These are phyloP conservation scores for Ogataea pignaliae DNA, from an alignment of 805 yeast genomes.

Conservation along the genomic window DNA sequence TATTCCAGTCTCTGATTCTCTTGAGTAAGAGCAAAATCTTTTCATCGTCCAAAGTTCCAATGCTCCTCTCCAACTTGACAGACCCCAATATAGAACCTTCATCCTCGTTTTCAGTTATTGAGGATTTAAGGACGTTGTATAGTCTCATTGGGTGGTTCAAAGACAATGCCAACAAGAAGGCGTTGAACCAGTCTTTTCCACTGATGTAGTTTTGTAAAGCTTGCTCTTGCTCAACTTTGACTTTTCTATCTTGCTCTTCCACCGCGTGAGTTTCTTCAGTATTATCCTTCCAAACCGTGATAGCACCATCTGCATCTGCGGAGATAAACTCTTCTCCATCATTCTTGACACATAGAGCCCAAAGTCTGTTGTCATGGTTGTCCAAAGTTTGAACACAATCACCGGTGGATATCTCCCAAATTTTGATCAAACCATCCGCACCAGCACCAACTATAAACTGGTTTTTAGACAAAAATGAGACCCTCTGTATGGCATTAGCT, in stretches of 20 bases:
- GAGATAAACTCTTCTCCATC: slow-evolving; percentile 69
- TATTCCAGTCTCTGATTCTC: slow-evolving; percentile 92
- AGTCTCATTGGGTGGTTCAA: slow-evolving; percentile 88
- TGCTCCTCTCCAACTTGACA: slow-evolving; percentile 55
- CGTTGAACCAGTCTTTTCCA: slow-evolving; percentile 79
- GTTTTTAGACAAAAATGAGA: slow-evolving; percentile 60
- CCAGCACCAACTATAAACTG: slow-evolving; percentile 74
- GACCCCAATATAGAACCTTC: slow-evolving; percentile 50
- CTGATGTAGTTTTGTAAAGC: slow-evolving; percentile 69
- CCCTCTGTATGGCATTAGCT: slow-evolving; percentile 85
- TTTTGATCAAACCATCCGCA: slow-evolving; percentile 90
- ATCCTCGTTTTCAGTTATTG: slow-evolving; percentile 49
- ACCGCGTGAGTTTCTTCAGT: slow-evolving; percentile 64
- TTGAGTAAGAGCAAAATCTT: slow-evolving; percentile 60
- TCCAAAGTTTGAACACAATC: slow-evolving; percentile 84
- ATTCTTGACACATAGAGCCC: slow-evolving; percentile 72
- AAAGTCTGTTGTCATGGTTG: slow-evolving; percentile 87
- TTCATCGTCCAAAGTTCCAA: slow-evolving; percentile 52
- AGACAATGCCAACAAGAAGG: slow-evolving; percentile 79
- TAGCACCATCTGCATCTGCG: slow-evolving; percentile 94
- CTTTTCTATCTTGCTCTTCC: slow-evolving; percentile 50
- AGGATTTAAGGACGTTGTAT: slow-evolving; percentile 66
- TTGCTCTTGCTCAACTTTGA: slow-evolving; percentile 82
- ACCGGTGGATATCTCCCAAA: slow-evolving; percentile 77
- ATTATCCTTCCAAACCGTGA: slow-evolving; percentile 85